Evolutionary conservation across 2,329 filamentous ascomycete genomes (phyloP).

Genomic region (Aspergillus brasiliensis): DNA sequence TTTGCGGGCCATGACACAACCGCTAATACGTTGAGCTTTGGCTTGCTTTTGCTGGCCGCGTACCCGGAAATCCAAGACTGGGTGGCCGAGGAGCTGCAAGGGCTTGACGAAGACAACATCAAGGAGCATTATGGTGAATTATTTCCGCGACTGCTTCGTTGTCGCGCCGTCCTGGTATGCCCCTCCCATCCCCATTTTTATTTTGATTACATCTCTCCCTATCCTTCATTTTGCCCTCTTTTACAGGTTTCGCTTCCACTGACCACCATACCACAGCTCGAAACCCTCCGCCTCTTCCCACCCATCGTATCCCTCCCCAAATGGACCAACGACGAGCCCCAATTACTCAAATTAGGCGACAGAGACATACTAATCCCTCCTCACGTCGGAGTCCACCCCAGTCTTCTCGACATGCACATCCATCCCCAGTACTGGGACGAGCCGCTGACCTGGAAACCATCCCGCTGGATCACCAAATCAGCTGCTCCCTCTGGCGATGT

Average conservation of each 20-base stretch:
- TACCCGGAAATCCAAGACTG: constrained; percentile 7
- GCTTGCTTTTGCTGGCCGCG: constrained; percentile 1
- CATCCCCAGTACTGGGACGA: constrained; percentile 5
- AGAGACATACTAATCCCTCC: neutral
- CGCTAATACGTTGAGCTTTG: constrained; percentile 6
- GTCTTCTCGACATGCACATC: constrained; percentile 3
- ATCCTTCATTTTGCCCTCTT: no score
- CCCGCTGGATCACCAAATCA: constrained; percentile 1
- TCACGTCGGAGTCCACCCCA: neutral
- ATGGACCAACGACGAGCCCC: constrained; percentile 1
- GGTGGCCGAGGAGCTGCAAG: constrained; percentile 7
- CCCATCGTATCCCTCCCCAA: constrained; percentile 6
- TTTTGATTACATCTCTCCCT: no score
- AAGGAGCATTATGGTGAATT: neutral
- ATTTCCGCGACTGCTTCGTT: constrained; percentile 1
- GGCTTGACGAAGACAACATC: neutral
- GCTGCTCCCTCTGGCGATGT: neutral
- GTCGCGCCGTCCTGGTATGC: neutral
- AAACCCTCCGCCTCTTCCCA: constrained; percentile 12
- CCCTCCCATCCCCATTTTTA: no score
- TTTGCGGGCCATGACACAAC: constrained; percentile 12
- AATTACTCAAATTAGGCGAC: neutral
- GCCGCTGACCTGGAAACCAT: constrained; percentile 1
- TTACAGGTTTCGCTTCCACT: no score
- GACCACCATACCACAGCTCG: neutral